Conservation (phyloP, 345 rosid genomes). For the Citrus australasica region DNA sequence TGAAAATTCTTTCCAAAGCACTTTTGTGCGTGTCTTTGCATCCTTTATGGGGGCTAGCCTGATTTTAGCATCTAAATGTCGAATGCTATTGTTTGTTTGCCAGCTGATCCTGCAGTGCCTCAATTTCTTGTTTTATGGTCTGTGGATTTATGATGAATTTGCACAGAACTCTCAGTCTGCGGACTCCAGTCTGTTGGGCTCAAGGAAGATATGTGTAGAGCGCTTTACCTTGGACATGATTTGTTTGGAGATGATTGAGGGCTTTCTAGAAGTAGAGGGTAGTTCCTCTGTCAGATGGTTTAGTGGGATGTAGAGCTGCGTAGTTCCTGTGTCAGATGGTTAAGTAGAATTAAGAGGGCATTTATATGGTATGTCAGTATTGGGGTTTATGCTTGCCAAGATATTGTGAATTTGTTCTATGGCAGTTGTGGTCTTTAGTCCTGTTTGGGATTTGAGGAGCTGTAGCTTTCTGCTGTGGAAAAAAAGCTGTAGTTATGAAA, state of each 20-base stretch:
- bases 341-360: not conserved
- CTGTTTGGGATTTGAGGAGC: no score
- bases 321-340: not conserved
- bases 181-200: not conserved
- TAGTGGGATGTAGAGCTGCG: no score
- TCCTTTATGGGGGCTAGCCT: not conserved
- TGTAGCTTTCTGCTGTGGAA: no score
- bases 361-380: not conserved
- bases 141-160: not conserved
- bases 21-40: not conserved
- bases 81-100: not conserved
- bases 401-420: not conserved
- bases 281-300: not conserved
- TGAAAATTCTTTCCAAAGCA: not conserved
- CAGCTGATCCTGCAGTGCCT: not conserved
- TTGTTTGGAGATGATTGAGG: not conserved
- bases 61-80: not conserved
- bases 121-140: not conserved
- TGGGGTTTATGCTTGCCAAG: not conserved
- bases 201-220: not conserved
- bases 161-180: not conserved
- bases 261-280: not conserved
- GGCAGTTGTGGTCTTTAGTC: not conserved
- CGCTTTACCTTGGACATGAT: not conserved
- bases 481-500: no score